Evolutionary conservation across 2,329 filamentous ascomycete genomes (phyloP).

Genomic region (Pestalotiopsis sp.): DNA sequence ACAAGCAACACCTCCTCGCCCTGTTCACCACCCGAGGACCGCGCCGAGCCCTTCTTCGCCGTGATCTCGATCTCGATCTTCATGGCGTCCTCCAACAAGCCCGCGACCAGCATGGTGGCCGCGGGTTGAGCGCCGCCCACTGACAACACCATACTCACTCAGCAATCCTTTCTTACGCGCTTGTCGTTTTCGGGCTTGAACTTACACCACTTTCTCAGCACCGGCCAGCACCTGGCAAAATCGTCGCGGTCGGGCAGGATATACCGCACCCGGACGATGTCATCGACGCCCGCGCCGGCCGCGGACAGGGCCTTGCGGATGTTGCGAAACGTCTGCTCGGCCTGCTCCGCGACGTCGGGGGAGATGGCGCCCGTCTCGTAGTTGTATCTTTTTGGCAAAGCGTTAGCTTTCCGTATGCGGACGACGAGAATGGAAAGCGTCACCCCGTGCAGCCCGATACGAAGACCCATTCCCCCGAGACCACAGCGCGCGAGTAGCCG

Average conservation of each 20-base stretch:
- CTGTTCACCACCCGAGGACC: not conserved
- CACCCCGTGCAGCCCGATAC: constrained; percentile 60
- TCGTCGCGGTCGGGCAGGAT: constrained; percentile 50
- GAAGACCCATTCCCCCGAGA: constrained; percentile 52
- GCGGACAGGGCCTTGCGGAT: constrained; percentile 46
- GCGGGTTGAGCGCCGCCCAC: constrained; percentile 45
- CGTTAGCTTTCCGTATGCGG: not conserved
- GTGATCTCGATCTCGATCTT: constrained; percentile 33
- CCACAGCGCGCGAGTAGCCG: constrained; percentile 57
- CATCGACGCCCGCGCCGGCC: constrained; percentile 44
- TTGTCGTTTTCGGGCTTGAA: no score
- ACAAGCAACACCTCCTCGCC: not conserved
- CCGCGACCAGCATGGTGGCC: constrained; percentile 56
- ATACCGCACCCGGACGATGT: constrained; percentile 55
- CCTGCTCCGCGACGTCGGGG: constrained; percentile 46
- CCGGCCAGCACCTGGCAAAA: constrained; percentile 52
- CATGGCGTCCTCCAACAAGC: constrained; percentile 52
- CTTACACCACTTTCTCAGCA: constrained; percentile 52
- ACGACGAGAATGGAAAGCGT: not conserved
- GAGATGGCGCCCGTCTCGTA: constrained; percentile 50
- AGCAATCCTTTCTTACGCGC: no score
- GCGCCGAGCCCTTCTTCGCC: constrained; percentile 18
- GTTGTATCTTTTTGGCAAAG: constrained; percentile 43
- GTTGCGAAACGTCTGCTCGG: constrained; percentile 52
- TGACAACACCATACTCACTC: no score